phyloP scores from a whole-genome alignment of 1,284 basidiomycete species.

The Ustilago trichophora region DNA sequence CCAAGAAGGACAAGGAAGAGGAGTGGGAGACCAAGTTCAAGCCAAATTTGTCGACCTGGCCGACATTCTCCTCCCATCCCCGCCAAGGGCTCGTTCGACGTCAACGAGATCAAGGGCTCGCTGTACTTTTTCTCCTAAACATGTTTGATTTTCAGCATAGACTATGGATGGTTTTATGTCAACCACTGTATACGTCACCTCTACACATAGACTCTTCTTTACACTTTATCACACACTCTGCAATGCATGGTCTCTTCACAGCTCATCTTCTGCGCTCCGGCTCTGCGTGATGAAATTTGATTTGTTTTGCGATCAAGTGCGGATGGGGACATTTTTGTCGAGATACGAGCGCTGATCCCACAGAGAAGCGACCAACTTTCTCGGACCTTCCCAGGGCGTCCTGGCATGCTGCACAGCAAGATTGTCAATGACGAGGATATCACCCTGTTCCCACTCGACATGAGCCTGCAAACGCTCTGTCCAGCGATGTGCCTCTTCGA shows the following conservation, averaged over 20 bases:
- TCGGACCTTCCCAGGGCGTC: conserved; percentile 41
- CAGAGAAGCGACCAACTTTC: conserved; percentile 41
- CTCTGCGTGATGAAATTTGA: not conserved
- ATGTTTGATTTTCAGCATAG: too few species aligned
- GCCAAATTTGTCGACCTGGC: conserved; percentile 76
- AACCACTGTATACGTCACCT: conserved; percentile 1
- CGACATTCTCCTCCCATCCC: conserved; percentile 86
- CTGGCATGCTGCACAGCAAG: conserved; percentile 50
- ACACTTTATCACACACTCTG: not conserved
- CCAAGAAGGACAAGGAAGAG: conserved; percentile 22
- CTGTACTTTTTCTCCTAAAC: conserved; percentile 63
- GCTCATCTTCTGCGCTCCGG: not conserved
- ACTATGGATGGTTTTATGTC: too few species aligned
- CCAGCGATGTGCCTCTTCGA: conserved; percentile 22
- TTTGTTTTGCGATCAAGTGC: conserved; percentile 1
- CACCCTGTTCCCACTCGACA: conserved; percentile 45
- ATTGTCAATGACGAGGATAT: conserved; percentile 47
- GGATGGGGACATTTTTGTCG: conserved; percentile 23
- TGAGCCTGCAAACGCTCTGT: conserved; percentile 38
- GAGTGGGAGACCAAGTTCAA: conserved; percentile 41
- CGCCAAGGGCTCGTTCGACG: conserved; percentile 86
- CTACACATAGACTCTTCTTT: too few species aligned
- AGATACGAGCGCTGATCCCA: conserved; percentile 46
- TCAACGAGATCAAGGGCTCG: conserved; percentile 74
- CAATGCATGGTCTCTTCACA: conserved; percentile 1